These are phyloP conservation scores for Dactylis glomerata DNA, from an alignment of 176 grass and related monocot genomes.

Conservation along the genomic window DNA sequence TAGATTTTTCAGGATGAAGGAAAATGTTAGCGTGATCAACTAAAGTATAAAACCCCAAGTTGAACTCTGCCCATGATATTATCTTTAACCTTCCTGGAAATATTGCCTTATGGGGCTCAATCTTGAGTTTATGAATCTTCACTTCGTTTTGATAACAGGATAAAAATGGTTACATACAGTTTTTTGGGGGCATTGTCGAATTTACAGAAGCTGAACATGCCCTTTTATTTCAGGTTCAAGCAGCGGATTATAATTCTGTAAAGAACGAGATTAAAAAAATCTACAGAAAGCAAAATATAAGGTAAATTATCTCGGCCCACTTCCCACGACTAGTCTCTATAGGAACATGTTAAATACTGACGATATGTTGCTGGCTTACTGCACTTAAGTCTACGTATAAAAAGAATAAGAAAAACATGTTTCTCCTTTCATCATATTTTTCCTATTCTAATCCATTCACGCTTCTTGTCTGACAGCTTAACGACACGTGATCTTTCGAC, in stretches of 20 bases:
- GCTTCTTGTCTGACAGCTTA: conserved; percentile 50
- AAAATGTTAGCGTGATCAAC: not conserved
- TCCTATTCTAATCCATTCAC: not conserved
- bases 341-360: not conserved
- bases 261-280: conserved; percentile 84
- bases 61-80: too few species aligned
- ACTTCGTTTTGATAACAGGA: not conserved
- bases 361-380: not conserved
- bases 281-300: conserved; percentile 84
- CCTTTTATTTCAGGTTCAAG: conserved; percentile 56
- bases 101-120: not conserved
- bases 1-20: not conserved
- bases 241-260: conserved; percentile 73
- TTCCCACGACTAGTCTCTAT: not conserved
- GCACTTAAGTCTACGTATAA: not conserved
- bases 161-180: not conserved
- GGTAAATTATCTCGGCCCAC: conserved; percentile 35
- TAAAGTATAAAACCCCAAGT: too few species aligned
- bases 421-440: not conserved
- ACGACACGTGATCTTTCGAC: conserved; percentile 77
- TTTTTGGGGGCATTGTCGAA: not conserved
- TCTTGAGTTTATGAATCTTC: not conserved
- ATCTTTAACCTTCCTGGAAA: not conserved
- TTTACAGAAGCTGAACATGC: not conserved
- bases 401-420: not conserved